These are phyloP conservation scores for Wickerhamiella vanderwaltii DNA, from an alignment of 805 yeast species.

Conservation along the genomic window DNA sequence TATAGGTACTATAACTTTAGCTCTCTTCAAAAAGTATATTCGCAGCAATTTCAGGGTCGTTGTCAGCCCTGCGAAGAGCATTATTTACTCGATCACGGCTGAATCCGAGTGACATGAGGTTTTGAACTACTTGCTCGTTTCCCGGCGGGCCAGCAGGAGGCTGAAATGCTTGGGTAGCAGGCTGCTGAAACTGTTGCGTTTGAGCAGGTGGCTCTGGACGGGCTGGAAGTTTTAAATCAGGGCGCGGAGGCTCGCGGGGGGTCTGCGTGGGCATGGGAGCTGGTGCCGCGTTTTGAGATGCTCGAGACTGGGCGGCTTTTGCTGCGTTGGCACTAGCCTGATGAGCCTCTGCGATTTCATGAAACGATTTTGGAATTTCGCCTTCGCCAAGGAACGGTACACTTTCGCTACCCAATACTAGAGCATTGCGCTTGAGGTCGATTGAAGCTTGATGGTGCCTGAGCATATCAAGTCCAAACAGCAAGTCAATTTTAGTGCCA, in stretches of 20 bases:
- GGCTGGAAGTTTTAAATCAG: neutral
- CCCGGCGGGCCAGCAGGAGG: conserved; percentile 13
- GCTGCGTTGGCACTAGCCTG: conserved; percentile 19
- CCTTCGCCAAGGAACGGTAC: conserved; percentile 61
- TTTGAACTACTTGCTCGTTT: conserved; percentile 31
- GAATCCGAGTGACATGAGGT: conserved; percentile 60
- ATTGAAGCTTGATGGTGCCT: conserved; percentile 75
- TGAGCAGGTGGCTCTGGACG: neutral
- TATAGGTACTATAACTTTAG: too few relatives aligned
- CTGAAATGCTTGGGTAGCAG: conserved; percentile 10
- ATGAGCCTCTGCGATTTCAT: conserved; percentile 18
- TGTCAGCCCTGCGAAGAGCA: conserved; percentile 56
- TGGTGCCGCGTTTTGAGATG: neutral
- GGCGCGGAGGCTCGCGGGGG: conserved; percentile 1
- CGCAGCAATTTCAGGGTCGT: conserved; percentile 81
- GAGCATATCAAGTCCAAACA: conserved; percentile 84
- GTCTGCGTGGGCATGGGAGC: neutral
- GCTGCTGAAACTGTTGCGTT: neutral
- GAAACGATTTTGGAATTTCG: conserved; percentile 63
- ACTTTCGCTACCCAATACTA: conserved; percentile 61
- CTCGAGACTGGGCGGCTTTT: conserved; percentile 17
- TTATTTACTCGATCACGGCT: conserved; percentile 45
- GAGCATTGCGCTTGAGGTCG: conserved; percentile 53
- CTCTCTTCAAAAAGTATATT: conserved; percentile 47
- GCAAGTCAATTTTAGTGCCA: conserved; percentile 40